Conservation (phyloP, 352 stramenopile species). For the Phytophthora sansomeana region DNA sequence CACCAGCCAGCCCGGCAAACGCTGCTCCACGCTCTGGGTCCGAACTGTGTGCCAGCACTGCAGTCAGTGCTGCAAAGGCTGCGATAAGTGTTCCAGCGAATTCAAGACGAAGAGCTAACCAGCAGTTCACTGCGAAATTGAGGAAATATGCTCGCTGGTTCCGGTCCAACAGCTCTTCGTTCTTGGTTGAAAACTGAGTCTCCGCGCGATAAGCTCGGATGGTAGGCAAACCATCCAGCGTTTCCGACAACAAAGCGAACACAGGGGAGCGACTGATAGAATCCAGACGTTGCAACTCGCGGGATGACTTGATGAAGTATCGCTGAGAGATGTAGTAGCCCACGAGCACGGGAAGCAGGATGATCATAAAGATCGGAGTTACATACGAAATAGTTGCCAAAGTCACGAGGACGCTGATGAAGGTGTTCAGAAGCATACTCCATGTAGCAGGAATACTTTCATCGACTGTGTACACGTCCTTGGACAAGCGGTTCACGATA, state of each 20-base stretch:
- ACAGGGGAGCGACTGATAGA: conserved; percentile 94
- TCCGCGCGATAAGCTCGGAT: conserved; percentile 90
- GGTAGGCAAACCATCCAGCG: conserved; percentile 93
- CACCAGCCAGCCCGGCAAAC: conserved; percentile 69
- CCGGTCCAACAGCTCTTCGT: conserved; percentile 61
- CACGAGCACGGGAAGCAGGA: conserved; percentile 75
- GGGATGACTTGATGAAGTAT: conserved; percentile 93
- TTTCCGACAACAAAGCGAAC: conserved; percentile 96
- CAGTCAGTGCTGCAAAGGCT: conserved; percentile 56
- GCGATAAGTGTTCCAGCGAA: conserved; percentile 75
- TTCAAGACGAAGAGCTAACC: conserved; percentile 78
- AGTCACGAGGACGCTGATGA: conserved; percentile 71
- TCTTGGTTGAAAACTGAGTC: conserved; percentile 59
- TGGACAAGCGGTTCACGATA: conserved; percentile 83
- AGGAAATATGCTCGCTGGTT: conserved; percentile 83
- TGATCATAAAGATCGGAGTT: conserved; percentile 73
- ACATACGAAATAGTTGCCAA: conserved; percentile 76
- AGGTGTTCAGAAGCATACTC: conserved; percentile 76
- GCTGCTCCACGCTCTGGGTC: conserved; percentile 43
- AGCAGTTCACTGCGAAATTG: conserved; percentile 81
- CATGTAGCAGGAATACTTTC: conserved; percentile 74
- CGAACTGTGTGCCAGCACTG: conserved; percentile 61
- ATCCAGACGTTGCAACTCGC: conserved; percentile 97
- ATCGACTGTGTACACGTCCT: conserved; percentile 84
- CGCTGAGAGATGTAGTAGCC: conserved; percentile 82